Base-by-base conservation (phyloP, 139 green algal species). In the Auxenochlorella protothecoides region DNA sequence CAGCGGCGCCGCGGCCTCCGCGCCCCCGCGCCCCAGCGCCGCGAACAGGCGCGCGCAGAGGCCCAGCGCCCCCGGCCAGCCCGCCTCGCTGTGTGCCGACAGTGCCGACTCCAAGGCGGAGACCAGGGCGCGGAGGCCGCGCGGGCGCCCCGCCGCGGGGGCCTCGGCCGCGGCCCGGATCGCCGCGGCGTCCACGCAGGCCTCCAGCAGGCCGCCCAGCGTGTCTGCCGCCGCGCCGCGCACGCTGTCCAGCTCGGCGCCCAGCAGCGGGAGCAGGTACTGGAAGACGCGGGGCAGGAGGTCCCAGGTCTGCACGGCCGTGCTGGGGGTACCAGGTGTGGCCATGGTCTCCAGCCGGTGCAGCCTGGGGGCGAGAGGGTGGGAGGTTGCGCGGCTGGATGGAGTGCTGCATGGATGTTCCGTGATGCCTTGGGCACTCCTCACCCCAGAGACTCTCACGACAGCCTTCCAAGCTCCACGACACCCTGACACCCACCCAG, bases 211-310 rank as follows among this genome's bases (percentile, higher is more conserved):
- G 60, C 73, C 76, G 8, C 78, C 72, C 51, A 95, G 80, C 7
- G 78, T 81, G 59, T 78, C 68, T 16, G 66, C 71, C 0, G 86
- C 79, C 6, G 79, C 85, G 69, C 84, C 83, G 8, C 85, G 81
- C 66, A 97, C 89, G 3, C 82, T 85, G 14, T 96, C 92, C 57
- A 91, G 85, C 76, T 92, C 86, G 3, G 87, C 87, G 3, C 55
- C 72, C 65, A 96, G 79, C 74, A 86, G 79, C 0, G 85, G 80
- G 12, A 88, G 80, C 13, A 97, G 76, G 53, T 74, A 63, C 69
- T 90, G 82, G 5, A 89, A 70, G 12, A 83, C 84, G 9, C 74
- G 72, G 0, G 90, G 85, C 78, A 97, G 80, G 11, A 74, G 72
- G 4, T 59, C 15, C 5, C 70, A 44, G 27, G 27, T 44, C 27